Evolutionary conservation across 2,329 filamentous ascomycete species (phyloP), one percentile per base, ranked within the genome.

Genomic region (Diaporthe vexans): DNA sequence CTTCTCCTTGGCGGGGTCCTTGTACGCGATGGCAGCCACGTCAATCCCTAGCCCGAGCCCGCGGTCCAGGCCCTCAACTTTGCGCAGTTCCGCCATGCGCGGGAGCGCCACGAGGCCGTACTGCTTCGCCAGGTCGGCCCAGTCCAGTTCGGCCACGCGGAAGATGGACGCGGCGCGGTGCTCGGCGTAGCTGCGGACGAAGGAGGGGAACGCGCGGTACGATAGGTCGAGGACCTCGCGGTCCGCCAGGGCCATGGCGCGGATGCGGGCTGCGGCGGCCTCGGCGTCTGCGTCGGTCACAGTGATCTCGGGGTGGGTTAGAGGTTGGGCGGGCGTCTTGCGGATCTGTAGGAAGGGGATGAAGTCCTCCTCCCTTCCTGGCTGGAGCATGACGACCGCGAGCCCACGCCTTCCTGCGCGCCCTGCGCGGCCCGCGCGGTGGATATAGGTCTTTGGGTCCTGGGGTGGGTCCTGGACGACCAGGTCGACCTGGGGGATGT

Each of bases 91-190:
- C 0, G 97, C 96, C 97, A 99, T 99, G 81, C 94, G 95, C 5
- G 97, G 97, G 77, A 98, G 88, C 68, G 92, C 92, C 2, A 98
- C 87, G 0, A 99, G 87, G 1, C 94, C 97, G 94, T 96, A 99
- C 0, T 93, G 94, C 71, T 91, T 88, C 0, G 92, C 96, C 0
- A 97, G 87, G 71, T 95, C 93, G 7, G 89, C 85, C 97, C 97
- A 99, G 82, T 98, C 93, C 21, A 98, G 87, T 79, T 97, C 95
- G 4, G 88, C 83, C 2, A 95, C 86, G 15, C 94, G 91, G 86
- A 99, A 99, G 78, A 99, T 98, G 79, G 95, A 97, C 75, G 91
- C 93, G 0, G 96, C 95, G 77, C 95, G 92, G 80, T 98, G 97
- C 79, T 97, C 97, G 81, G 91, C 94, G 84, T 98, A 98, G 78